Evolutionary conservation across 768 basidiomycete genomes (phyloP).

Genomic region (Phallus indusiatus): DNA sequence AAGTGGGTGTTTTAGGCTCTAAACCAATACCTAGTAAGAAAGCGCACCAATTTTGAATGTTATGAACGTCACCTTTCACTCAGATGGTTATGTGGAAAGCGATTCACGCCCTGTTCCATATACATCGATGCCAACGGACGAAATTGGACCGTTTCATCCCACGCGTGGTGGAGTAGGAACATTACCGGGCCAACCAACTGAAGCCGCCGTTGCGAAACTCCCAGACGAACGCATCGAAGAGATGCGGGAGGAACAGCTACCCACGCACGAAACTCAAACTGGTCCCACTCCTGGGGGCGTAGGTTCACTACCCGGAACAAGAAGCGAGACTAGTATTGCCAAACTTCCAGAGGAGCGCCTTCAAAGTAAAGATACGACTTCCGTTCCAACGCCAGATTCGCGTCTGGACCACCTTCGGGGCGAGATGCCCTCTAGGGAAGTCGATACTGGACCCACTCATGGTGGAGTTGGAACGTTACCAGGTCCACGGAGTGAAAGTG

Average conservation of each 20-base stretch:
- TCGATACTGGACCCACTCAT: background rate
- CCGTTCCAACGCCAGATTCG: slow-evolving; percentile 27
- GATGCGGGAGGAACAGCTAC: background rate
- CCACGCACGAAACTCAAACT: background rate
- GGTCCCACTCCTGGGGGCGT: background rate
- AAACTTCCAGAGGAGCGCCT: slow-evolving; percentile 40
- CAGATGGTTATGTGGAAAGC: background rate
- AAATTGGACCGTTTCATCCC: background rate
- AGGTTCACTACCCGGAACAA: slow-evolving; percentile 36
- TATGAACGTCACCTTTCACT: background rate
- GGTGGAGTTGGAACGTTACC: slow-evolving; percentile 31
- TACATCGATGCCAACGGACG: background rate
- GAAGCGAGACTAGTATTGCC: slow-evolving; percentile 36
- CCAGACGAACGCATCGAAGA: slow-evolving; percentile 33
- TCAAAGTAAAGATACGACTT: background rate
- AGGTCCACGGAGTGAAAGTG: slow-evolving; percentile 33
- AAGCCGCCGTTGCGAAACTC: slow-evolving; percentile 36
- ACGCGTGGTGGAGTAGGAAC: slow-evolving; percentile 34
- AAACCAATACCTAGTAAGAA: too few relatives aligned
- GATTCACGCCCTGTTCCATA: background rate
- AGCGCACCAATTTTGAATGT: background rate
- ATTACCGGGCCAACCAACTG: slow-evolving; percentile 36
- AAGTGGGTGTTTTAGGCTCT: background rate
- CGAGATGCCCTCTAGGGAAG: background rate
- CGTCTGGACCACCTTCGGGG: background rate